Evolutionary conservation across 108 stramenopile species (phyloP).

Genomic region (Fragilariopsis cylindrus): DNA sequence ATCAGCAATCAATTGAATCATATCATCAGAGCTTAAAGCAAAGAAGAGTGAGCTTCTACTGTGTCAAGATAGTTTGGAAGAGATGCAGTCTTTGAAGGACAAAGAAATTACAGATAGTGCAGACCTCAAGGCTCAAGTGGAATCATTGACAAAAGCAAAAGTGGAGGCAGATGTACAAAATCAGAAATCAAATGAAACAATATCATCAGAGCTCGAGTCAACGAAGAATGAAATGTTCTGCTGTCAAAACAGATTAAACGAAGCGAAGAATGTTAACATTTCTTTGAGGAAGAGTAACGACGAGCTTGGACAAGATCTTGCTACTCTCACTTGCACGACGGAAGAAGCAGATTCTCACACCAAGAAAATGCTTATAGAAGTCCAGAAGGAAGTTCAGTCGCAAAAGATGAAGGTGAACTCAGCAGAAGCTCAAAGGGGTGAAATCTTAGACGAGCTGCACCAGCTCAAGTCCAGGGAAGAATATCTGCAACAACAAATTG

Average conservation of each 20-base stretch:
- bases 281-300: too few relatives aligned
- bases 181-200: slow-evolving; percentile 1
- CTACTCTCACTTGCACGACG: too few relatives aligned
- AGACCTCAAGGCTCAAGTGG: neutral
- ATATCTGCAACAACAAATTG: too few relatives aligned
- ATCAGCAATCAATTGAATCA: neutral
- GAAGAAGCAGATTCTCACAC: too few relatives aligned
- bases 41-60: neutral
- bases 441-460: too few relatives aligned
- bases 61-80: neutral
- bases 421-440: too few relatives aligned
- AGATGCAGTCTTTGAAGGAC: neutral
- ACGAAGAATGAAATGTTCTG: neutral
- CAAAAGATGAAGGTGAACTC: too few relatives aligned
- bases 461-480: too few relatives aligned
- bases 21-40: neutral
- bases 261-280: too few relatives aligned
- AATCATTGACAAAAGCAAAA: neutral
- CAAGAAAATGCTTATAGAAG: too few relatives aligned
- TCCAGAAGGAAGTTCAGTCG: too few relatives aligned
- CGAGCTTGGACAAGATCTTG: too few relatives aligned
- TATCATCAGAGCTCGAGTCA: slow-evolving; percentile 1
- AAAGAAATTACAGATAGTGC: neutral
- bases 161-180: neutral
- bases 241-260: neutral